A percentile compares a stretch with the other conserved stretches of the same genome.
These are phyloP conservation scores for Rosellinia necatrix DNA, from an alignment of 2,329 filamentous ascomycete species.

Conservation along the genomic window DNA sequence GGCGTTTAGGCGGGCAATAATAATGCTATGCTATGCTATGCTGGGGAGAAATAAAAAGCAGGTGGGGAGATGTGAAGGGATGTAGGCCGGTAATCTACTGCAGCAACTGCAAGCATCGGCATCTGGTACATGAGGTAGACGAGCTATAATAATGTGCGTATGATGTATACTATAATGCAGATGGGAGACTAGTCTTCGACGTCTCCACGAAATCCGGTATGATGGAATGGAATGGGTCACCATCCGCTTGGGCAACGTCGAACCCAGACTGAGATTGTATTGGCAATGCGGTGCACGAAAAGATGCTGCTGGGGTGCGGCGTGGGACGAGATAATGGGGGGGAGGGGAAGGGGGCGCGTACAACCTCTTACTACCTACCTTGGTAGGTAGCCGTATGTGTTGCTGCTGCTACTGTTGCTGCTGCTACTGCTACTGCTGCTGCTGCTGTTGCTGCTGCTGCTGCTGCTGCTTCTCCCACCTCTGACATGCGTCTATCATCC, in stretches of 20 bases:
- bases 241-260: conserved; percentile 1
- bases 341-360: too few species aligned
- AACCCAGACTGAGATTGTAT: conserved; percentile 1
- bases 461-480: conserved; percentile 13
- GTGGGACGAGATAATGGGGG: conserved; percentile 16
- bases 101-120: neutral
- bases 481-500: conserved; percentile 22
- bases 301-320: conserved; percentile 3
- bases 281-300: conserved; percentile 5
- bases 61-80: too few species aligned
- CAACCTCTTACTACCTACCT: neutral
- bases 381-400: neutral
- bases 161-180: neutral
- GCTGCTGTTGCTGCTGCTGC: too few species aligned
- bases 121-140: neutral
- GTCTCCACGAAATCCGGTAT: neutral
- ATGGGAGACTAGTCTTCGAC: neutral
- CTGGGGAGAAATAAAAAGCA: neutral
- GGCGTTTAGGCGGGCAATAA: conserved; percentile 16
- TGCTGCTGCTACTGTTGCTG: neutral
- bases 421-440: conserved; percentile 1
- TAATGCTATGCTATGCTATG: conserved; percentile 1
- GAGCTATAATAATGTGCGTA: neutral
- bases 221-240: conserved; percentile 4
- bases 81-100: neutral